Conservation (phyloP, 202 grass and related monocot genomes). For the Zoysia matrella region DNA sequence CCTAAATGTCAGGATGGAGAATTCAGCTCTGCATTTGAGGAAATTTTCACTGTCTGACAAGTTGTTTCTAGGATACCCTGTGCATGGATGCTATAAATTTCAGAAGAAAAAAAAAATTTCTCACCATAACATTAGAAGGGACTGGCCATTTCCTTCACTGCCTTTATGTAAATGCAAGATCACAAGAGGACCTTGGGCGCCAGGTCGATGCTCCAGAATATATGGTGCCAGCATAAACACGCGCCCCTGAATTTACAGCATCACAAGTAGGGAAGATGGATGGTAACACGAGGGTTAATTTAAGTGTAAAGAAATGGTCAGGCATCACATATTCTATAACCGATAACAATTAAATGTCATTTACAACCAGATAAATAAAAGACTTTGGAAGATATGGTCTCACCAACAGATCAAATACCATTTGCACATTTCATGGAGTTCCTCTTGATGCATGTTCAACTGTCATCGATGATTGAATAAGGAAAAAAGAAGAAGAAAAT, state of each 20-base stretch:
- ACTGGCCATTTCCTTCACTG: not conserved
- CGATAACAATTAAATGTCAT: not conserved
- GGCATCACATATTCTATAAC: conserved; percentile 1
- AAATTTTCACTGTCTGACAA: conserved; percentile 7
- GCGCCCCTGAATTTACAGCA: not conserved
- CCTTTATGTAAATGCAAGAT: not conserved
- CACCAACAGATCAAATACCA: conserved; percentile 30
- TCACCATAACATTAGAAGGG: not conserved
- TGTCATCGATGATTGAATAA: not conserved
- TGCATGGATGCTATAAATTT: not conserved
- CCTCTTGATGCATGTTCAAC: conserved; percentile 1
- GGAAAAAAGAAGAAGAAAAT: not conserved
- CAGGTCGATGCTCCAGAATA: not conserved
- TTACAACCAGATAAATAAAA: not conserved
- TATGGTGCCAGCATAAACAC: not conserved
- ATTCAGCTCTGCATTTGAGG: not conserved
- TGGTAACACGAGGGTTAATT: not conserved
- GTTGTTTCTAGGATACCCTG: not conserved
- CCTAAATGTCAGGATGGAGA: conserved; percentile 1
- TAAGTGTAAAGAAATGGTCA: conserved; percentile 11
- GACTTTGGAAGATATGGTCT: conserved; percentile 20
- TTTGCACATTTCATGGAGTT: not conserved
- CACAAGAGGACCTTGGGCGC: not conserved
- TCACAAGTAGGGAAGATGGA: not conserved
- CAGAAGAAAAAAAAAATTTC: conserved; percentile 9